Evolutionary conservation across 176 grass and related monocot genomes (phyloP), one percentile per base, ranked within the genome.

Genomic region (Phyllostachys edulis): DNA sequence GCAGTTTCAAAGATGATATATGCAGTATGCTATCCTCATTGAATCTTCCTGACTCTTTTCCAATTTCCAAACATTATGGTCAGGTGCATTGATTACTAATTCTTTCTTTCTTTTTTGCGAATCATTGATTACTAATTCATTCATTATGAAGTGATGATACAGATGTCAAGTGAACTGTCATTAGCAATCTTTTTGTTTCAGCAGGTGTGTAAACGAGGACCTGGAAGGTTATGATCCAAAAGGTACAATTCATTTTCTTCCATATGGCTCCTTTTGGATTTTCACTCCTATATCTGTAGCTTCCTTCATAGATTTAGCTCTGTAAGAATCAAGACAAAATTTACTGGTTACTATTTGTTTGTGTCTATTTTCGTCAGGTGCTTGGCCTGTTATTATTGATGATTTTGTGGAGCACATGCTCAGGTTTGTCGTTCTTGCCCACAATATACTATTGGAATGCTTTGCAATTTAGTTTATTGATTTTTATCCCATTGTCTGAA

Each of bases 321-420:
- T 47, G 45, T 69, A 70, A 17, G 39, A 88, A 68, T 72, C 3
- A 55, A 84, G 44, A 57, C 18, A 41, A 56, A 73, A 71, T 21
- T 59, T 17, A 67, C n/a, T 59, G 51, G 21, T 75, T 67, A 20
- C 14, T 78, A 2, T 82, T 78, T 80, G 13, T 76, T 24, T 82
- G 24, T 85, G 63, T 47, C 73, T 69, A 67, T 64, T 81, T 86
- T 88, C 74, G n/a, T 38, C 71, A 98, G 96, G 96, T 88, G 96
- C 96, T 89, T 98, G 96, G 96, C 96, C 96, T 67, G 93, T 96
- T 78, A 86, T 98, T 32, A 90, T 98, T 83, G 96, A 98, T 66
- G 96, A 98, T 81, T 98, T 98, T 88, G 96, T 98, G 76, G 93
- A 98, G 89, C 88, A 96, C 41, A 94, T 96, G 89, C 85, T 90